Conservation (phyloP, 208 protist genomes). For the Borovskyia barvae region DNA sequence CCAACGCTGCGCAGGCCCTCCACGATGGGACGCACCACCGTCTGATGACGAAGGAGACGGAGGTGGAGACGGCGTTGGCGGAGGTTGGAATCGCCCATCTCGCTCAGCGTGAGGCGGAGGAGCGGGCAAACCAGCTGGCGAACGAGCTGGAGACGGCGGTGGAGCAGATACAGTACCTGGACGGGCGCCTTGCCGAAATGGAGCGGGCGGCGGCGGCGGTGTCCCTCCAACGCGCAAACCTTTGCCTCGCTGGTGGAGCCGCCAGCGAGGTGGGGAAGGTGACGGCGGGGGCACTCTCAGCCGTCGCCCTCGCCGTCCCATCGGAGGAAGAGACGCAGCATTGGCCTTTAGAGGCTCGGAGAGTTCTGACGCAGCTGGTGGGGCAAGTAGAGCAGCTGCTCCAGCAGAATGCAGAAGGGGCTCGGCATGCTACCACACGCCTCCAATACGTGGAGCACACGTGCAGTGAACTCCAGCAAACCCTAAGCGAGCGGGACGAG, state of each 20-base stretch:
- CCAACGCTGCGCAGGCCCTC: constrained; percentile 1
- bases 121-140: constrained; percentile 42
- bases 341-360: constrained; percentile 53
- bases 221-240: constrained; percentile 29
- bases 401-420: constrained; percentile 51
- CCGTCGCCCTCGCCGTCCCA: constrained; percentile 18
- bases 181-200: constrained; percentile 69
- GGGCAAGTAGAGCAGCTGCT: constrained; percentile 50
- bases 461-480: constrained; percentile 39
- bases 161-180: constrained; percentile 72
- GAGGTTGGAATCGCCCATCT: constrained; percentile 64
- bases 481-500: constrained; percentile 22
- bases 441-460: constrained; percentile 49
- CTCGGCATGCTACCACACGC: constrained; percentile 35
- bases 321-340: constrained; percentile 15
- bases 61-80: constrained; percentile 49
- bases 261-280: not conserved
- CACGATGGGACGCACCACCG: constrained; percentile 21
- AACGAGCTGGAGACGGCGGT: constrained; percentile 68
- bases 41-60: constrained; percentile 27
- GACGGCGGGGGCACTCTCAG: not conserved
- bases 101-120: constrained; percentile 67
- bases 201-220: constrained; percentile 43
- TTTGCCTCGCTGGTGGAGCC: constrained; percentile 1
- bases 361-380: constrained; percentile 39